Evolutionary conservation across 1,284 basidiomycete species (phyloP).

Genomic region (Apiotrichum brassicae): DNA sequence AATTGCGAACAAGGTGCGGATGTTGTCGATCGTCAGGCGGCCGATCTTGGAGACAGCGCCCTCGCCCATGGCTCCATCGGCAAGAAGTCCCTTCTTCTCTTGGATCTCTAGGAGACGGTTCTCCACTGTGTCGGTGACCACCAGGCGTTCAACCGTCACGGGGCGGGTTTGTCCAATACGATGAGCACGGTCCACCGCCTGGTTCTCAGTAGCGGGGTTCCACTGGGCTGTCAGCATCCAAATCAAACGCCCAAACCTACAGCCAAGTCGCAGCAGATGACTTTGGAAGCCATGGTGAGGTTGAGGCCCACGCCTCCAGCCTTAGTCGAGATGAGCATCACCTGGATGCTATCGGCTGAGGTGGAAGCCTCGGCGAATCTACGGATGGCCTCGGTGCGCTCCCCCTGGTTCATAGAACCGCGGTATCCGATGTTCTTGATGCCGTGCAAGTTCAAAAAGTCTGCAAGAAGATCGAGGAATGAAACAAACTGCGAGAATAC

Average conservation of each 20-base stretch:
- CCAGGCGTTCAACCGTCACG: constrained; percentile 75
- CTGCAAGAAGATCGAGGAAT: constrained; percentile 35
- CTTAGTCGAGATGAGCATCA: constrained; percentile 47
- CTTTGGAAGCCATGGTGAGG: constrained; percentile 37
- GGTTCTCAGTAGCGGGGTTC: constrained; percentile 43
- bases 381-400: constrained; percentile 33
- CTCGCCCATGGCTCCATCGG: constrained; percentile 47
- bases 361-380: constrained; percentile 28
- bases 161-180: constrained; percentile 85
- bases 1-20: constrained; percentile 16
- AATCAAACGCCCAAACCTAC: constrained; percentile 1
- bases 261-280: constrained; percentile 19
- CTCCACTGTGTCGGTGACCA: constrained; percentile 49
- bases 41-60: constrained; percentile 24
- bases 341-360: constrained; percentile 21
- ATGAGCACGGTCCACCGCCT: constrained; percentile 55
- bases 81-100: constrained; percentile 38
- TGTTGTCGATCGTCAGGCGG: constrained; percentile 11
- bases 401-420: constrained; percentile 37
- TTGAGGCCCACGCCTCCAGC: constrained; percentile 43
- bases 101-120: constrained; percentile 23
- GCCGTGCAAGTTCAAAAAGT: constrained; percentile 24
- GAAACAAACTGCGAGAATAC: constrained; percentile 42
- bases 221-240: constrained; percentile 16
- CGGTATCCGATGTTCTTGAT: constrained; percentile 34